These are phyloP conservation scores for Fusarium coffeatum DNA, from an alignment of 2,329 filamentous ascomycete genomes.

Conservation along the genomic window DNA sequence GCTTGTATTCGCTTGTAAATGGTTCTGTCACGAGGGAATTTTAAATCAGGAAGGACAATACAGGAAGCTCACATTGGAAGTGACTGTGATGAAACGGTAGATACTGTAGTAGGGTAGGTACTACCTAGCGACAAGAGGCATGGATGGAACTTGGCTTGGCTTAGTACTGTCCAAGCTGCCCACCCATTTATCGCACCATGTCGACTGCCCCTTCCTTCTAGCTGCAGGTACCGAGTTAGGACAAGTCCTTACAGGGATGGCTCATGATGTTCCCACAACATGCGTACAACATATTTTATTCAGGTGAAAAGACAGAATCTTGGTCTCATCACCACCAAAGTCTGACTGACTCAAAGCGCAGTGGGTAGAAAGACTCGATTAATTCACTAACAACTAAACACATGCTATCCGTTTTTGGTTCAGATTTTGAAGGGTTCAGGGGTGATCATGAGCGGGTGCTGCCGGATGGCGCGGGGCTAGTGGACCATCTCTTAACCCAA, in stretches of 20 bases:
- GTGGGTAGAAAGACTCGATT: not conserved
- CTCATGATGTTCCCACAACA: slow-evolving; percentile 25
- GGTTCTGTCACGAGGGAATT: slow-evolving; percentile 8
- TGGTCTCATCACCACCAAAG: not conserved
- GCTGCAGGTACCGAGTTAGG: slow-evolving; percentile 42
- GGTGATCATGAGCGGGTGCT: slow-evolving; percentile 40
- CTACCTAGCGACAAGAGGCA: not conserved
- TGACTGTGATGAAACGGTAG: not conserved
- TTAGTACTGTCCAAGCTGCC: slow-evolving; percentile 10
- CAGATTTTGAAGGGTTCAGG: slow-evolving; percentile 36
- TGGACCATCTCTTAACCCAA: slow-evolving; percentile 29
- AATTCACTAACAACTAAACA: slow-evolving; percentile 8
- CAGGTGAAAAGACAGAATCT: not conserved
- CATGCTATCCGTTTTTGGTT: slow-evolving; percentile 17
- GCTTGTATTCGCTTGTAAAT: not conserved
- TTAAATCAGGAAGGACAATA: not conserved
- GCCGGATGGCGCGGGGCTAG: slow-evolving; percentile 44
- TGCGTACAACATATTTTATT: slow-evolving; percentile 1
- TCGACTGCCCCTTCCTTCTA: slow-evolving; percentile 29
- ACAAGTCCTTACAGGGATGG: slow-evolving; percentile 28
- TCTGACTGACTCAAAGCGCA: not conserved
- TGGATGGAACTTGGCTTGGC: slow-evolving; percentile 15
- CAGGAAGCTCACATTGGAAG: not conserved
- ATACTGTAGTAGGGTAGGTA: not conserved
- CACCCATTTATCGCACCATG: slow-evolving; percentile 33